phyloP scores from a whole-genome alignment of 129 eudicot species.

The Saussurea involucrata region DNA sequence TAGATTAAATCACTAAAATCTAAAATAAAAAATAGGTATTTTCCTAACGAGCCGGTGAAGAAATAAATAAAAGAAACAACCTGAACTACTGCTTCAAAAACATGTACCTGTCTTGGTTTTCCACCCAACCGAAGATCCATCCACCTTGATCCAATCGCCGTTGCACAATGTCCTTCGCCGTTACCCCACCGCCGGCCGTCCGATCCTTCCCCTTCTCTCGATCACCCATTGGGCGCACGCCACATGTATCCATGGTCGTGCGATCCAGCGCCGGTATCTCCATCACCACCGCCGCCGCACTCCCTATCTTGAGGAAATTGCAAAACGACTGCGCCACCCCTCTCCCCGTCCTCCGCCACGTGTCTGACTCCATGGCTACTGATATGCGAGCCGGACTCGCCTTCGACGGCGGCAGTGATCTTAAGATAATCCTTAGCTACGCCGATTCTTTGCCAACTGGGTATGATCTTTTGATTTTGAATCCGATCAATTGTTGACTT shows the following conservation, averaged over 20 bases:
- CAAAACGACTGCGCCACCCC: slow-evolving; percentile 72
- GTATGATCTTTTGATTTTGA: slow-evolving; percentile 29
- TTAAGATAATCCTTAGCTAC: slow-evolving; percentile 78
- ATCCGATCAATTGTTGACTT: slow-evolving; percentile 4
- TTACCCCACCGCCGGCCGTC: slow-evolving; percentile 35
- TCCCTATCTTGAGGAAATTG: slow-evolving; percentile 47
- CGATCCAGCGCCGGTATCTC: slow-evolving; percentile 42
- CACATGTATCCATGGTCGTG: slow-evolving; percentile 40
- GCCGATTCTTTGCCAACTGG: slow-evolving; percentile 79
- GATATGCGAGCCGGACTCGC: slow-evolving; percentile 87
- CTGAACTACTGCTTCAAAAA: slow-evolving; percentile 18
- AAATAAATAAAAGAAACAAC: slow-evolving; percentile 19
- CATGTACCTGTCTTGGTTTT: slow-evolving; percentile 18
- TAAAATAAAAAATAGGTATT: background rate
- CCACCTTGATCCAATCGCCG: slow-evolving; percentile 33
- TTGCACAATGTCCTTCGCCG: slow-evolving; percentile 41
- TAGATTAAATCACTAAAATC: background rate
- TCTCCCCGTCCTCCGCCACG: slow-evolving; percentile 67
- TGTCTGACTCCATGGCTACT: slow-evolving; percentile 72
- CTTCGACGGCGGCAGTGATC: slow-evolving; percentile 65
- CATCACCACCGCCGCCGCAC: slow-evolving; percentile 29
- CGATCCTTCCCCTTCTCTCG: slow-evolving; percentile 33
- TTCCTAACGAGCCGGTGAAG: slow-evolving; percentile 21
- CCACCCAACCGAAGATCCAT: slow-evolving; percentile 18
- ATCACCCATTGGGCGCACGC: slow-evolving; percentile 12